Evolutionary conservation across 179 eudicot species (phyloP), one percentile per base, ranked within the genome.

Genomic region (Dionaea muscipula): DNA sequence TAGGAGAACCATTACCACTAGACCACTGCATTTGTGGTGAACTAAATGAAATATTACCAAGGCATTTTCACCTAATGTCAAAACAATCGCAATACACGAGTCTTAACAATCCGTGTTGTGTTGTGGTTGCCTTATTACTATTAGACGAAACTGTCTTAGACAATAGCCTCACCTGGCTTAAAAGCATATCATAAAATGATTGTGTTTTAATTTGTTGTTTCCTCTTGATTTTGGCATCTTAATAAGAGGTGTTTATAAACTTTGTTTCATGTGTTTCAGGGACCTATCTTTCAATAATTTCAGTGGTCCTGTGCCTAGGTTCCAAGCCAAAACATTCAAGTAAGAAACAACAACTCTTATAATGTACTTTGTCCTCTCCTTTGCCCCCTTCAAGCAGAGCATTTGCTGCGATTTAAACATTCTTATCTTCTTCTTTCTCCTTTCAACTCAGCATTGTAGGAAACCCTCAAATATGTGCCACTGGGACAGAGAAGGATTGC

Each of bases 231-330:
- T 52, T 39, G 17, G 45, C 23, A 48, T 16, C 26, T 7, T 7
- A 56, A 31, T 35, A 19, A 18, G 20, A 51, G 35, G 47, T 45
- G 21, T 37, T 25, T 50, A 21, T 16, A 55, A 38, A n/a, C 27
- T 18, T 63, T 37, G 61, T 39, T 22, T 37, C 47, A 38, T 71
- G 60, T n/a, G n/a, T 72, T 71, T 1, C 63, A 90, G 97, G 73
- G 97, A 90, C 72, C 63, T 90, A 71, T 84, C 95, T 68, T 81
- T 69, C 81, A 90, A 90, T 60, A 84, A 86, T 71, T 67, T 90
- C 73, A 90, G 83, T 65, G 95, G 85, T 54, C 95, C 97, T 51
- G 82, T 86, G 19, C 95, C 97, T 60, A 75, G 72, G 60, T 67
- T 86, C 71, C 77, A 62, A 53, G 83, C 85, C 39, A 90, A 80